Evolutionary conservation across 805 yeast species (phyloP).

Genomic region (Ogataea siamensis): DNA sequence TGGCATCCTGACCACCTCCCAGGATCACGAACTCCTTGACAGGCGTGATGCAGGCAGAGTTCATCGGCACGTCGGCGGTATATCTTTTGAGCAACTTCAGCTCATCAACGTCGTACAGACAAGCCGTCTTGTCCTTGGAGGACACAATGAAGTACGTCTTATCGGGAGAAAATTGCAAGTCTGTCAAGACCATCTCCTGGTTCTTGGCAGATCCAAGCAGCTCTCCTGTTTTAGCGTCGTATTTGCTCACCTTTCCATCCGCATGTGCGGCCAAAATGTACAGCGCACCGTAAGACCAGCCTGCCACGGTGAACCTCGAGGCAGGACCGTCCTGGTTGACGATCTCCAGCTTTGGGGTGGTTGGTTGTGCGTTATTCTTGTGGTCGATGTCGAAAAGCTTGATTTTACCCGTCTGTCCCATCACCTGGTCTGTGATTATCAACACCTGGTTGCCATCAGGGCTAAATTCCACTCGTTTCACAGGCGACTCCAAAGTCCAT

Average conservation of each 20-base stretch:
- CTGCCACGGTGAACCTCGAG: constrained; percentile 71
- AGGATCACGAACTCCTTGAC: constrained; percentile 85
- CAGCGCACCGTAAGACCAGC: constrained; percentile 77
- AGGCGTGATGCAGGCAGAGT: constrained; percentile 93
- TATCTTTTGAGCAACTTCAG: constrained; percentile 70
- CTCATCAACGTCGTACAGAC: constrained; percentile 73
- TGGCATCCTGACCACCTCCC: constrained; percentile 99
- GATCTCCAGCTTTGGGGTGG: constrained; percentile 59
- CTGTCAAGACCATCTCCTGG: constrained; percentile 81
- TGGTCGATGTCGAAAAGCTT: constrained; percentile 61
- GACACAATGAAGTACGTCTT: constrained; percentile 87
- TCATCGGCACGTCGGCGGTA: constrained; percentile 89
- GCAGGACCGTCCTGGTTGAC: constrained; percentile 47
- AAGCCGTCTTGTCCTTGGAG: constrained; percentile 86
- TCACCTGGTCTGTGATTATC: constrained; percentile 84
- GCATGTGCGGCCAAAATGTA: constrained; percentile 83
- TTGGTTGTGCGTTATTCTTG: constrained; percentile 41
- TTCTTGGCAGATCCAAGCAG: constrained; percentile 54
- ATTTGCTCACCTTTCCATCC: constrained; percentile 81
- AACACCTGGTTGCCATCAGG: constrained; percentile 68
- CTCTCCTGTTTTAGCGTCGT: constrained; percentile 74
- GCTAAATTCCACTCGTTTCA: constrained; percentile 82
- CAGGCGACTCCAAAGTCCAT: constrained; percentile 81
- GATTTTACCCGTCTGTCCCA: constrained; percentile 83
- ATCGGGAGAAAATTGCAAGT: constrained; percentile 86